Percentiles rank a stretch among this genome's conserved stretches.
phyloP scores from a whole-genome alignment of 2,329 filamentous ascomycete species.

The Tothia fuscella region DNA sequence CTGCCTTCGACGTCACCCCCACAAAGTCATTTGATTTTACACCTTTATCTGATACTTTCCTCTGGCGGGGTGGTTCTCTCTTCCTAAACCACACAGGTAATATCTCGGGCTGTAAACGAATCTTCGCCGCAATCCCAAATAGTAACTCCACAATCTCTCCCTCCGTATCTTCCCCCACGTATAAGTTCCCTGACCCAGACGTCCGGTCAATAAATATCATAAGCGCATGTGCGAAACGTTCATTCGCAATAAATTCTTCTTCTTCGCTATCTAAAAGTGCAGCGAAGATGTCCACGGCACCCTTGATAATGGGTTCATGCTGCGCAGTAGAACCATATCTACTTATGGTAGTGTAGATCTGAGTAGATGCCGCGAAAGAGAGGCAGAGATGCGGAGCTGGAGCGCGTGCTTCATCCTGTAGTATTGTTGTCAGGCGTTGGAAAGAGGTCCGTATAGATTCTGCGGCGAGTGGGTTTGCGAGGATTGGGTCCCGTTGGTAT shows the following conservation, averaged over 20 bases:
- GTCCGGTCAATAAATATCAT: slow-evolving; percentile 77
- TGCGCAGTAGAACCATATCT: slow-evolving; percentile 79
- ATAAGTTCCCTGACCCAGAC: slow-evolving; percentile 58
- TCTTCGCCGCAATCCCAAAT: slow-evolving; percentile 95
- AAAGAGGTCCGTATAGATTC: slow-evolving; percentile 40
- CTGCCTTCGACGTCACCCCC: slow-evolving; percentile 72
- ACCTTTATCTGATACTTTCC: background rate
- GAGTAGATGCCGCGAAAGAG: slow-evolving; percentile 69
- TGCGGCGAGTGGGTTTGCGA: slow-evolving; percentile 39
- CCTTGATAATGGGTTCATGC: slow-evolving; percentile 74
- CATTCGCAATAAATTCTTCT: slow-evolving; percentile 83
- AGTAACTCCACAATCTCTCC: slow-evolving; percentile 81
- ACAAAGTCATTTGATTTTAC: slow-evolving; percentile 47
- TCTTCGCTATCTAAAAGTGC: slow-evolving; percentile 93
- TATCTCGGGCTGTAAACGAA: slow-evolving; percentile 76
- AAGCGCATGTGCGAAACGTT: slow-evolving; percentile 72
- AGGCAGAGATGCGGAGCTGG: slow-evolving; percentile 88
- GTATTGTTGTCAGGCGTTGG: slow-evolving; percentile 50
- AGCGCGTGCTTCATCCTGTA: slow-evolving; percentile 79
- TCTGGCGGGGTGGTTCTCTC: background rate
- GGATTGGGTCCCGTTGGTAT: slow-evolving; percentile 45
- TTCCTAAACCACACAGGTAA: slow-evolving; percentile 75
- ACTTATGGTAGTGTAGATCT: slow-evolving; percentile 80
- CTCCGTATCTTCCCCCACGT: slow-evolving; percentile 70
- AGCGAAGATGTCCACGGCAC: slow-evolving; percentile 76